Evolutionary conservation across 495 filamentous ascomycete species (phyloP).

Genomic region (Aspergillus coremiiformis): DNA sequence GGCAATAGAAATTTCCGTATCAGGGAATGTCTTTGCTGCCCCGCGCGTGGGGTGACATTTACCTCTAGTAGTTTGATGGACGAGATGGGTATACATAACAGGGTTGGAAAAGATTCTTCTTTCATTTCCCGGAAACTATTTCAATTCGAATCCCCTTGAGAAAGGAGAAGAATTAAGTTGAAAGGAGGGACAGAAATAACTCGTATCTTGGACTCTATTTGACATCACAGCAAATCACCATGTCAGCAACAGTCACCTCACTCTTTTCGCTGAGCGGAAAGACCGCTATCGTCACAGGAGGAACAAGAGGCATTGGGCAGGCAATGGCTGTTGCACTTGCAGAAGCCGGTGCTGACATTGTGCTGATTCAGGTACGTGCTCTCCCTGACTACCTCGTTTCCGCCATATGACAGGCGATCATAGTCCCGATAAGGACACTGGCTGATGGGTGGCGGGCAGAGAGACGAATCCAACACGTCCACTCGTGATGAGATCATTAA

Average conservation of each 20-base stretch:
- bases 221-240: neutral
- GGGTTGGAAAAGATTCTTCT: neutral
- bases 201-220: neutral
- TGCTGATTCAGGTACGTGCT: conserved; percentile 54
- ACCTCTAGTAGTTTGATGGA: too few relatives aligned
- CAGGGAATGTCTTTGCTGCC: conserved; percentile 1
- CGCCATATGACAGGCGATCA: neutral
- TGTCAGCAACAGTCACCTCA: conserved; percentile 10
- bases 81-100: too few relatives aligned
- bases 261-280: conserved; percentile 45
- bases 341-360: conserved; percentile 77
- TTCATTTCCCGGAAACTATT: neutral
- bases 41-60: conserved; percentile 16
- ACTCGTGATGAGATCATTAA: conserved; percentile 50
- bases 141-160: neutral
- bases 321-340: conserved; percentile 76
- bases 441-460: conserved; percentile 29
- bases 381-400: conserved; percentile 44
- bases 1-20: conserved; percentile 14
- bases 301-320: conserved; percentile 81
- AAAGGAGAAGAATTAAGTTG: neutral
- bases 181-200: neutral
- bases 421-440: neutral
- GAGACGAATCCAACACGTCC: conserved; percentile 53
- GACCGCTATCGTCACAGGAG: conserved; percentile 80